These are phyloP conservation scores for Acacia crassicarpa DNA, from an alignment of 306 rosid species.

Conservation along the genomic window DNA sequence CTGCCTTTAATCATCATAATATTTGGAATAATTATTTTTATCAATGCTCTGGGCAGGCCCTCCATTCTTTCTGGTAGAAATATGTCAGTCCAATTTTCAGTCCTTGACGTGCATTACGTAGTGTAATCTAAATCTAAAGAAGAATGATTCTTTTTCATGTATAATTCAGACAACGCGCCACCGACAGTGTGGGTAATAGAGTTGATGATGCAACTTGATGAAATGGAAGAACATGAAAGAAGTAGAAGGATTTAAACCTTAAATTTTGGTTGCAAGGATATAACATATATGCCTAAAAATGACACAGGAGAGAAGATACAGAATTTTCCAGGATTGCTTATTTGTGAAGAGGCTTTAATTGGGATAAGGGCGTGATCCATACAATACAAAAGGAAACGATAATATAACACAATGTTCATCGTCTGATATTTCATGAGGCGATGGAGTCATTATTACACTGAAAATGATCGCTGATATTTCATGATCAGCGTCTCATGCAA, in stretches of 20 bases:
- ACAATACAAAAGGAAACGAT: background rate
- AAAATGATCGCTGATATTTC: conserved; percentile 7
- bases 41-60: background rate
- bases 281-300: background rate
- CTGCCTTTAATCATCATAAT: background rate
- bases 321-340: background rate
- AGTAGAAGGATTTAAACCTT: background rate
- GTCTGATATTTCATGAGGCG: too few species aligned
- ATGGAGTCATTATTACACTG: background rate
- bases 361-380: background rate
- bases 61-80: background rate
- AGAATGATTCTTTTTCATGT: background rate
- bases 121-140: background rate
- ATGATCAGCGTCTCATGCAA: background rate
- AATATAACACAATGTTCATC: background rate
- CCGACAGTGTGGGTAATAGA: conserved; percentile 22
- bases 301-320: background rate
- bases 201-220: background rate
- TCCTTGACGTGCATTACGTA: background rate
- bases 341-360: background rate
- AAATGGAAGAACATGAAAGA: background rate
- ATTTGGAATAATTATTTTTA: background rate
- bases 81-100: background rate
- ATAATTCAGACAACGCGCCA: background rate
- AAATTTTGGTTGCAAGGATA: background rate